Conservation (phyloP, 345 rosid species). For the Arabidopsis thaliana region TAIR10.1 NC_003070.9:1114501-1115000, state of each 20-base stretch:
- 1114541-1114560: slow-evolving; percentile 38
- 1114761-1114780: slow-evolving; percentile 25
- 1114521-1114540: slow-evolving; percentile 23
- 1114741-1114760: slow-evolving; percentile 11
- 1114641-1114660: slow-evolving; percentile 49
- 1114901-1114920: slow-evolving; percentile 78
- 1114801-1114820: slow-evolving; percentile 77
- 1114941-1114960: slow-evolving; percentile 83
- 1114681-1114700: slow-evolving; percentile 31
- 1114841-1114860: slow-evolving; percentile 51
- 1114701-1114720: neutral
- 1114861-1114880: slow-evolving; percentile 64
- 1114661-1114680: slow-evolving; percentile 29
- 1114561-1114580: slow-evolving; percentile 5
- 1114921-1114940: slow-evolving; percentile 59
- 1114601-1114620: neutral
- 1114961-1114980: slow-evolving; percentile 77
- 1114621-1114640: slow-evolving; percentile 20
- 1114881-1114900: slow-evolving; percentile 73
- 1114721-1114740: slow-evolving; percentile 10
- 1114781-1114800: slow-evolving; percentile 47
- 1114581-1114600: neutral
- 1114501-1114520: slow-evolving; percentile 7
- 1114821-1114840: slow-evolving; percentile 69
- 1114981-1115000: slow-evolving; percentile 69